Percentiles rank a stretch among this genome's conserved stretches.
Evolutionary conservation across 495 filamentous ascomycete species (phyloP).

Genomic region (Trypethelium eluteriae): DNA sequence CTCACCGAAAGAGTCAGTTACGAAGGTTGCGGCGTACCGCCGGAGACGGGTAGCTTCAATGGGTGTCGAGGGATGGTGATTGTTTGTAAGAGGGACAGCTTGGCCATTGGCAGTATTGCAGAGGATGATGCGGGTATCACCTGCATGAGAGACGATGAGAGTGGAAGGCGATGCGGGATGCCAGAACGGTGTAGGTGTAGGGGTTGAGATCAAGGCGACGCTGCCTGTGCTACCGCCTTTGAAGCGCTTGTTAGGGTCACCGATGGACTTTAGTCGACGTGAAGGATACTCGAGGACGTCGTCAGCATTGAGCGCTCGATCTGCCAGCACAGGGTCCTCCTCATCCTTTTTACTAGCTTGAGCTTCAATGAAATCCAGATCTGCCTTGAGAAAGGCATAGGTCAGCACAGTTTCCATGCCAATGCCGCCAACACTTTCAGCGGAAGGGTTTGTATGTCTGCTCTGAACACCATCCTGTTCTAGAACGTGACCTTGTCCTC

Average conservation of each 20-base stretch:
- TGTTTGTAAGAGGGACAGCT: constrained; percentile 69
- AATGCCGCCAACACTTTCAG: constrained; percentile 28
- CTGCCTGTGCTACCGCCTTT: constrained; percentile 87
- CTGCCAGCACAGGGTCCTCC: constrained; percentile 60
- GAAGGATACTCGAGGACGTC: constrained; percentile 66
- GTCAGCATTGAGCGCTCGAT: constrained; percentile 69
- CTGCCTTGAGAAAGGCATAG: constrained; percentile 86
- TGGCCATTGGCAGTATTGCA: constrained; percentile 72
- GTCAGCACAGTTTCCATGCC: constrained; percentile 60
- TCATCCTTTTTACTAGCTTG: constrained; percentile 69
- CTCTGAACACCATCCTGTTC: constrained; percentile 23
- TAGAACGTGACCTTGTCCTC: constrained; percentile 29
- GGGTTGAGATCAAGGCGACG: constrained; percentile 81
- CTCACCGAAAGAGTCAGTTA: constrained; percentile 94
- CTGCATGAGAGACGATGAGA: constrained; percentile 81
- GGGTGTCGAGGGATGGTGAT: constrained; percentile 86
- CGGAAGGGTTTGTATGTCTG: constrained; percentile 21
- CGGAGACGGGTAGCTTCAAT: constrained; percentile 73
- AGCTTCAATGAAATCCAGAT: constrained; percentile 84
- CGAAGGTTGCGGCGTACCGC: constrained; percentile 75
- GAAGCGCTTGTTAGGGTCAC: constrained; percentile 61
- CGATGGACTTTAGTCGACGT: constrained; percentile 44
- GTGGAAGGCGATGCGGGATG: constrained; percentile 77
- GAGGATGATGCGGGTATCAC: constrained; percentile 83
- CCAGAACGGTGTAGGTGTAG: constrained; percentile 89